Conservation (phyloP, 148 eudicot species). For the Camellia granthamiana region DNA sequence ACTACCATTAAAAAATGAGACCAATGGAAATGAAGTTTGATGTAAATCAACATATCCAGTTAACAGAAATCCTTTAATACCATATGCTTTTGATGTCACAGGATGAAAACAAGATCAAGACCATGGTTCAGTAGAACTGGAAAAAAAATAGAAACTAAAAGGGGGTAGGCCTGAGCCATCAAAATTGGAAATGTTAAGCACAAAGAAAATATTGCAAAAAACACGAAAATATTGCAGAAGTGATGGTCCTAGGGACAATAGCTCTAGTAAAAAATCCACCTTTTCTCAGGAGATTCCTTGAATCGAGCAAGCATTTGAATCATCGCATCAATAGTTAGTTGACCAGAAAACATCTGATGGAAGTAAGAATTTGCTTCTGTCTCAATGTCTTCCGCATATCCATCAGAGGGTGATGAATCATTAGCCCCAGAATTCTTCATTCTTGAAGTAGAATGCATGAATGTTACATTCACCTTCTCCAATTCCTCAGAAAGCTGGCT, state of each 20-base stretch:
- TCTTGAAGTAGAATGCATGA: slow-evolving; percentile 41
- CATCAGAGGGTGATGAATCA: slow-evolving; percentile 50
- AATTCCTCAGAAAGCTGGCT: slow-evolving; percentile 61
- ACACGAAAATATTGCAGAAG: background rate
- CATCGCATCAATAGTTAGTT: slow-evolving; percentile 66
- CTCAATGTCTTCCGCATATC: slow-evolving; percentile 71
- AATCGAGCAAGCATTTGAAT: slow-evolving; percentile 86
- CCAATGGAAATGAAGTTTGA: background rate
- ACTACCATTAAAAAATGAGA: background rate
- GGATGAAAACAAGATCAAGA: background rate
- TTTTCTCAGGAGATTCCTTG: slow-evolving; percentile 74
- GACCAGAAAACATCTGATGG: slow-evolving; percentile 86
- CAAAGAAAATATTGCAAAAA: background rate
- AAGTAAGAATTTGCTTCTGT: slow-evolving; percentile 82
- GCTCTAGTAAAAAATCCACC: slow-evolving; percentile 33
- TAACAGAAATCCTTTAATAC: background rate
- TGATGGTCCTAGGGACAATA: background rate
- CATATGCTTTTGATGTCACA: background rate
- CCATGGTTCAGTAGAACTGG: background rate
- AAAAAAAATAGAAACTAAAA: background rate
- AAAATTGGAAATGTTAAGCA: background rate
- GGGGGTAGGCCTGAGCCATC: background rate
- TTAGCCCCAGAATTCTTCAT: slow-evolving; percentile 49
- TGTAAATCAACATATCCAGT: background rate
- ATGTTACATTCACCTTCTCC: slow-evolving; percentile 42